phyloP scores from a whole-genome alignment of 768 basidiomycete species.

The Coprinopsis marcescibilis region DNA sequence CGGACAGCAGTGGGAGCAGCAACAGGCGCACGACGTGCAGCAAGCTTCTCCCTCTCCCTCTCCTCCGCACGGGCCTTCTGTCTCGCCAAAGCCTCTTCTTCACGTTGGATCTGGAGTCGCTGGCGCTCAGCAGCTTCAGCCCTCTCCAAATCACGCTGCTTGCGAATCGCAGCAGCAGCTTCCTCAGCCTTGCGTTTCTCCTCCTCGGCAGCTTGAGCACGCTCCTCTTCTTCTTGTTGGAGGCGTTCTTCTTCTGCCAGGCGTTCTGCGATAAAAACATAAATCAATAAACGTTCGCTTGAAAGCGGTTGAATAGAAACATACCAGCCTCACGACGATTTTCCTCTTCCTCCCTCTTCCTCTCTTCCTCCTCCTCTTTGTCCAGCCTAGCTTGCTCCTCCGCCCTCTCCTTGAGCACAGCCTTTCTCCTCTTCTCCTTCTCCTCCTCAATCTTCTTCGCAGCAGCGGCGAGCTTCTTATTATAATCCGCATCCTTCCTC shows the following conservation, averaged over 20 bases:
- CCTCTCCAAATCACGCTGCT: slow-evolving; percentile 44
- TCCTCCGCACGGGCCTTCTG: slow-evolving; percentile 38
- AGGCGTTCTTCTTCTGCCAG: slow-evolving; percentile 30
- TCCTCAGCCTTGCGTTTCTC: slow-evolving; percentile 59
- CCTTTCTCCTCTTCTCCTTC: slow-evolving; percentile 64
- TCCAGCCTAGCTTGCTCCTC: slow-evolving; percentile 44
- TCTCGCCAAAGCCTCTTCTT: slow-evolving; percentile 63
- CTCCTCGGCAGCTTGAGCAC: slow-evolving; percentile 43
- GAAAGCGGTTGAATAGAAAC: slow-evolving; percentile 14
- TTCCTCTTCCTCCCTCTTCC: slow-evolving; percentile 48
- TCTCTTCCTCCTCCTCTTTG: slow-evolving; percentile 54
- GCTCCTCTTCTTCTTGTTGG: slow-evolving; percentile 42
- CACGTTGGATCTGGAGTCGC: slow-evolving; percentile 55
- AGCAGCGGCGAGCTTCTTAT: slow-evolving; percentile 51
- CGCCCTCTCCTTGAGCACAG: slow-evolving; percentile 52
- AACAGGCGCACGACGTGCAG: slow-evolving; percentile 22
- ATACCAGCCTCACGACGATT: slow-evolving; percentile 46
- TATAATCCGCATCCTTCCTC: slow-evolving; percentile 61
- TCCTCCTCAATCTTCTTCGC: slow-evolving; percentile 74
- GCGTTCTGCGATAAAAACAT: slow-evolving; percentile 34
- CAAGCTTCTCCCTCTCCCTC: slow-evolving; percentile 18
- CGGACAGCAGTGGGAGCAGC: slow-evolving; percentile 19
- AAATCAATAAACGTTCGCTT: not conserved
- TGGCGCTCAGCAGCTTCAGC: slow-evolving; percentile 49
- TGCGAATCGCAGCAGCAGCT: slow-evolving; percentile 42